phyloP scores from a whole-genome alignment of 2,329 filamentous ascomycete species.

The Talaromyces sp. region DNA sequence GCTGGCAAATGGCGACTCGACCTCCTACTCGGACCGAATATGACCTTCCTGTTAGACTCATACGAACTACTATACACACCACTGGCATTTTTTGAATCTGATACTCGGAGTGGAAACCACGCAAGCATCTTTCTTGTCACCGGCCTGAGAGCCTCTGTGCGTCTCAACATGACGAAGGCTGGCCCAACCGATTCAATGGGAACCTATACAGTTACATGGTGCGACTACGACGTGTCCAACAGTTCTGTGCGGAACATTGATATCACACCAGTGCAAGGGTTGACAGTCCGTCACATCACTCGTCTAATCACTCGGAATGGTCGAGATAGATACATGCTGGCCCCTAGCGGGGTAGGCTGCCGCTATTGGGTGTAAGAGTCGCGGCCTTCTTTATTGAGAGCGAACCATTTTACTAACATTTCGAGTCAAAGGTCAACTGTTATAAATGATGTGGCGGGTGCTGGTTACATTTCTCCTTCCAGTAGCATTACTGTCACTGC shows the following conservation, averaged over 20 bases:
- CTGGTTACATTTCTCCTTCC: constrained; percentile 1
- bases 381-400: not conserved
- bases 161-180: constrained; percentile 10
- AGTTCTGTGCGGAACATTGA: not conserved
- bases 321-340: not conserved
- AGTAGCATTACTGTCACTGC: not conserved
- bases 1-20: not conserved
- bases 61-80: constrained; percentile 12
- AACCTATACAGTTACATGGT: not conserved
- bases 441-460: not conserved
- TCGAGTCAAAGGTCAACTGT: not conserved
- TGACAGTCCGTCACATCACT: constrained; percentile 1
- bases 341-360: not conserved
- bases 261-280: not conserved
- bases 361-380: not conserved
- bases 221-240: constrained; percentile 1
- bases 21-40: not conserved
- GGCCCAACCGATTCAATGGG: constrained; percentile 5
- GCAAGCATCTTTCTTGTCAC: constrained; percentile 9
- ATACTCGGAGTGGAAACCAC: constrained; percentile 13
- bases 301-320: not conserved
- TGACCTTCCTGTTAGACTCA: not conserved
- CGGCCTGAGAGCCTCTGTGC: constrained; percentile 1
- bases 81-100: constrained; percentile 8
- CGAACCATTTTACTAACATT: not conserved